Evolutionary conservation across 768 basidiomycete species (phyloP).

Genomic region (Suillus discolor): DNA sequence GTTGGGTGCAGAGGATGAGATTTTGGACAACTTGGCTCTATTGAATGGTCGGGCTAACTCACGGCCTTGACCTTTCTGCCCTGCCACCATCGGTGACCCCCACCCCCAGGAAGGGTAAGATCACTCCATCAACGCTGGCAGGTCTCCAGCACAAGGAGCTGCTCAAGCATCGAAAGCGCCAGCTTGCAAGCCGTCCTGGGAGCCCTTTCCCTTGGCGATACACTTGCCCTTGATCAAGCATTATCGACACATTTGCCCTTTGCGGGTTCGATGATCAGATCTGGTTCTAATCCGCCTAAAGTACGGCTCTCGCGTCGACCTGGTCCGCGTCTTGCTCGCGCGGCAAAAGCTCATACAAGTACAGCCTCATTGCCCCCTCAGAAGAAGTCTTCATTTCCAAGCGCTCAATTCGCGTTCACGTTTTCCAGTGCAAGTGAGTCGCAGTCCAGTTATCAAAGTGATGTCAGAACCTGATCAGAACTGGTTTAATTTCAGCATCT

Average conservation of each 20-base stretch:
- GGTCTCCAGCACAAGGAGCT: conserved; percentile 78
- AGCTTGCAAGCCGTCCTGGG: conserved; percentile 70
- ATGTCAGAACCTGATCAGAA: conserved; percentile 29
- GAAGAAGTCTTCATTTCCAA: conserved; percentile 48
- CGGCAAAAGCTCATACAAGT: conserved; percentile 28
- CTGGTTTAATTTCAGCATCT: conserved; percentile 53
- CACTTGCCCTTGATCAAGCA: conserved; percentile 78
- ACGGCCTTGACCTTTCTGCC: conserved; percentile 23
- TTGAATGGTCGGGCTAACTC: conserved; percentile 28
- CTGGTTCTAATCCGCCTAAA: conserved; percentile 32
- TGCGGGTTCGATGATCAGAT: conserved; percentile 37
- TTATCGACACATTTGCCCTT: conserved; percentile 49
- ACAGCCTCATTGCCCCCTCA: conserved; percentile 8
- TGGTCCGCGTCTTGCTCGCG: conserved; percentile 53
- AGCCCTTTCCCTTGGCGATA: conserved; percentile 65
- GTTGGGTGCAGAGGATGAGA: conserved; percentile 47
- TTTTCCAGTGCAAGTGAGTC: conserved; percentile 76
- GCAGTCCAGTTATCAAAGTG: conserved; percentile 23
- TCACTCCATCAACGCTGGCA: conserved; percentile 63
- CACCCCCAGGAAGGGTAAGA: conserved; percentile 41
- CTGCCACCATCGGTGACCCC: conserved; percentile 24
- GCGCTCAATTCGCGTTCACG: conserved; percentile 58
- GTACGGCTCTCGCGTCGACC: conserved; percentile 59
- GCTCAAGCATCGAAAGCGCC: conserved; percentile 66
- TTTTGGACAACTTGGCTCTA: conserved; percentile 27